A percentile compares a stretch with the other conserved stretches of the same genome.
These are phyloP conservation scores for Peronospora belbahrii DNA, from an alignment of 352 stramenopile genomes.

Conservation along the genomic window DNA sequence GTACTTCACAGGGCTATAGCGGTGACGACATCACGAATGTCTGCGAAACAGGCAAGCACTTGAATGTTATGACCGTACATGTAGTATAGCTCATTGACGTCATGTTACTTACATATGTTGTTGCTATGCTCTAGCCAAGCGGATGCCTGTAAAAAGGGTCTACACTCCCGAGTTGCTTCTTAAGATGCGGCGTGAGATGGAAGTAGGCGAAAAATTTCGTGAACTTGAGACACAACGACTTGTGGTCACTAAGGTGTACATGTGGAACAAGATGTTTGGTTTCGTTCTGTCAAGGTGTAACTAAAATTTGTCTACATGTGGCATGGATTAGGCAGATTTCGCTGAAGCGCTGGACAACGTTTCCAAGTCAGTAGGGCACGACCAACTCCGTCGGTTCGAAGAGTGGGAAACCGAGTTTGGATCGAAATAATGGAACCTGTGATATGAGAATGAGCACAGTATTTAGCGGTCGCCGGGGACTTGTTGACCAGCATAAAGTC, in stretches of 20 bases:
- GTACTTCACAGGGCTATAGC: slow-evolving; percentile 35
- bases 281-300: background rate
- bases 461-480: background rate
- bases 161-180: slow-evolving; percentile 65
- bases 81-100: background rate
- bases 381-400: slow-evolving; percentile 67
- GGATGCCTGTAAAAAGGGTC: slow-evolving; percentile 72
- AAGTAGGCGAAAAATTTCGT: slow-evolving; percentile 24
- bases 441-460: background rate
- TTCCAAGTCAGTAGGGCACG: slow-evolving; percentile 70
- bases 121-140: slow-evolving; percentile 41
- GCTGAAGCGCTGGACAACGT: slow-evolving; percentile 66
- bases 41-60: slow-evolving; percentile 35
- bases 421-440: slow-evolving; percentile 43
- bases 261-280: background rate
- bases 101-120: background rate
- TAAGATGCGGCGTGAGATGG: slow-evolving; percentile 42
- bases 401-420: slow-evolving; percentile 80
- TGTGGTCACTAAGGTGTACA: slow-evolving; percentile 49
- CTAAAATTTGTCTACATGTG: background rate
- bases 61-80: background rate
- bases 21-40: slow-evolving; percentile 52
- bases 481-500: no score
- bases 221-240: slow-evolving; percentile 52
- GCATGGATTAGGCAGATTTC: slow-evolving; percentile 33